phyloP scores from a whole-genome alignment of 2,329 filamentous ascomycete genomes.

The Ceratocystis albifundus region DNA sequence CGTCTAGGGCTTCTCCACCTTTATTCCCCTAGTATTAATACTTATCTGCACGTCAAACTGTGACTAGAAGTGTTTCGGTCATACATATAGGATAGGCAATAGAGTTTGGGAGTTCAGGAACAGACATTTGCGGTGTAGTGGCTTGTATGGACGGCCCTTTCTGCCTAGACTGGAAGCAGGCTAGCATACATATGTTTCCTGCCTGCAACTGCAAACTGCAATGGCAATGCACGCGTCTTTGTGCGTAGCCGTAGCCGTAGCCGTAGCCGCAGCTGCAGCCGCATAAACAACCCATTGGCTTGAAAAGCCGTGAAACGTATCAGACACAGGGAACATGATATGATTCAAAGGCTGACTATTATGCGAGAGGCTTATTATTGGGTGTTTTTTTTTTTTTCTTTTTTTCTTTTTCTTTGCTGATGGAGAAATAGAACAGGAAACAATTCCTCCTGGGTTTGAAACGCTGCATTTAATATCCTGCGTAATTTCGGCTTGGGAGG shows the following conservation, averaged over 20 bases:
- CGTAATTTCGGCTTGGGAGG: slow-evolving; percentile 1
- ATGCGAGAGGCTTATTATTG: not conserved
- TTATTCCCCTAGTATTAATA: not conserved
- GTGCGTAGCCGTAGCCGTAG: not conserved
- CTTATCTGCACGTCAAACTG: not conserved
- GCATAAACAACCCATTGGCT: not conserved
- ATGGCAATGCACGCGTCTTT: not conserved
- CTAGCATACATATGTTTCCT: not conserved
- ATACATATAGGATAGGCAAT: not conserved
- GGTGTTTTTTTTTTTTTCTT: not conserved
- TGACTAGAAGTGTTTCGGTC: not conserved
- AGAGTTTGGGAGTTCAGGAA: not conserved
- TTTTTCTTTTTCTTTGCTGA: not conserved
- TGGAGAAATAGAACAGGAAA: slow-evolving; percentile 6
- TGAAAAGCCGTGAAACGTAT: slow-evolving; percentile 9
- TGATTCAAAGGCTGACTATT: not conserved
- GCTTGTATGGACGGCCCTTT: too few species aligned
- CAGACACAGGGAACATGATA: not conserved
- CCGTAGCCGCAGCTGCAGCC: not conserved
- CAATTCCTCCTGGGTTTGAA: not conserved
- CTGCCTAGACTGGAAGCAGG: not conserved
- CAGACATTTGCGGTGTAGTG: too few species aligned
- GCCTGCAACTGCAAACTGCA: not conserved
- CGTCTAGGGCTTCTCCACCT: not conserved
- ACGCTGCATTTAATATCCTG: slow-evolving; percentile 2